Evolutionary conservation across 192 early-diverging fungal genomes (phyloP), one percentile per base, ranked within the genome.

Genomic region (Backusella circina): DNA sequence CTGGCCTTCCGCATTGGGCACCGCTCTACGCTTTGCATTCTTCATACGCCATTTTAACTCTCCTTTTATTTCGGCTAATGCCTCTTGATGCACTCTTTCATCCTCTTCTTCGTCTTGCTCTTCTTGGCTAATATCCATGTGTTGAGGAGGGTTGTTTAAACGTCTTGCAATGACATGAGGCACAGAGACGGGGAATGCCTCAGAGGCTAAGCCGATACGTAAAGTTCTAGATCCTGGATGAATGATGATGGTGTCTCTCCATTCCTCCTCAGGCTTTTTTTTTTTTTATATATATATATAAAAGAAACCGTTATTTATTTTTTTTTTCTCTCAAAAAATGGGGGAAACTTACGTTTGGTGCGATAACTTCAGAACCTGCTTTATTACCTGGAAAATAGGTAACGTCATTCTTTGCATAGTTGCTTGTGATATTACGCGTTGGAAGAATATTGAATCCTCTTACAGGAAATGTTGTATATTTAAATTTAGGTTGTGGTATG

Each of bases 151-250:
- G 16, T 64, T 31, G 12, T 39, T 79, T 41, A 91, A 79, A 16
- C 83, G 81, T 36, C 95, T 89, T 18, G 94, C 93, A 68, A 96
- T 91, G 1, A 93, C 88, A 70, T 97, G 93, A 26, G 95, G 94
- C 0, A 94, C 83, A 10, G 90, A 88, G 16, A 82, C 80, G 2
- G 95, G 95, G 44, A 93, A 90, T 0, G 94, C 89, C 65, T 97
- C 94, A 15, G 92, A 93, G 6, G 95, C 93, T 15, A 90, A 79
- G 31, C 95, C 95, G n/a, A 97, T 89, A 41, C 93, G 85, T 57
- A 97, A 82, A 79, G 90, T 89, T 65, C 91, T 84, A 65, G 95
- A 97, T 47, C 95, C 95, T 3, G 95, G 90, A 50, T 97, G 93
- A 69, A 97, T 93, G 16, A 97, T 90, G 71, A 97, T 87, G 18